A percentile compares a stretch with the other conserved stretches of the same genome.
phyloP scores from a whole-genome alignment of 257 asterid species.

The Anisodus acutangulus region DNA sequence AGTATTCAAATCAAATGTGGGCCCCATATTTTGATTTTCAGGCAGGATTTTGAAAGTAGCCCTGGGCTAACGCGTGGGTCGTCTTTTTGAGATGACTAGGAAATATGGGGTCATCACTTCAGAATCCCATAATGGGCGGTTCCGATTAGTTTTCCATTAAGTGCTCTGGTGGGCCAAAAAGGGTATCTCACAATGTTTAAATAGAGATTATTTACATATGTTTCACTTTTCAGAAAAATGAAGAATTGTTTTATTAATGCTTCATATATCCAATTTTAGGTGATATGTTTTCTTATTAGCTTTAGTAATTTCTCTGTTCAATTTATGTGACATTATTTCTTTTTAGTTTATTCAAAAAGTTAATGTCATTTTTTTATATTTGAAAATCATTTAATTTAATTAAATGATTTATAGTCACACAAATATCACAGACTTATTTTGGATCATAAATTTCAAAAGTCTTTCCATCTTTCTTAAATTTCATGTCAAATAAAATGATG shows the following conservation, averaged over 20 bases:
- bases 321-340: too few relatives aligned
- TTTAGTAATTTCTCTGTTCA: too few relatives aligned
- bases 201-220: not conserved
- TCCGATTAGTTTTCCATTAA: not conserved
- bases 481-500: too few relatives aligned
- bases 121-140: slow-evolving; percentile 27
- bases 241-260: not conserved
- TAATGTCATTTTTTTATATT: too few relatives aligned
- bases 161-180: not conserved
- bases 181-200: not conserved
- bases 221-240: not conserved
- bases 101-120: not conserved
- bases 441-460: too few relatives aligned
- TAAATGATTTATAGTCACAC: too few relatives aligned
- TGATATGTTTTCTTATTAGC: not conserved
- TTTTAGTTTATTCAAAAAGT: too few relatives aligned
- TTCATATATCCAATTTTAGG: not conserved
- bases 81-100: slow-evolving; percentile 3
- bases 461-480: too few relatives aligned
- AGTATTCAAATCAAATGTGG: not conserved
- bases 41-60: not conserved
- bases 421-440: too few relatives aligned
- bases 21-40: not conserved
- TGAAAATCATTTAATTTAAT: too few relatives aligned
- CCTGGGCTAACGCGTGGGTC: slow-evolving; percentile 41